Percentiles rank a stretch among this genome's conserved stretches.
phyloP scores from a whole-genome alignment of 768 basidiomycete genomes.

The Phanerodontia chrysosporium region DNA sequence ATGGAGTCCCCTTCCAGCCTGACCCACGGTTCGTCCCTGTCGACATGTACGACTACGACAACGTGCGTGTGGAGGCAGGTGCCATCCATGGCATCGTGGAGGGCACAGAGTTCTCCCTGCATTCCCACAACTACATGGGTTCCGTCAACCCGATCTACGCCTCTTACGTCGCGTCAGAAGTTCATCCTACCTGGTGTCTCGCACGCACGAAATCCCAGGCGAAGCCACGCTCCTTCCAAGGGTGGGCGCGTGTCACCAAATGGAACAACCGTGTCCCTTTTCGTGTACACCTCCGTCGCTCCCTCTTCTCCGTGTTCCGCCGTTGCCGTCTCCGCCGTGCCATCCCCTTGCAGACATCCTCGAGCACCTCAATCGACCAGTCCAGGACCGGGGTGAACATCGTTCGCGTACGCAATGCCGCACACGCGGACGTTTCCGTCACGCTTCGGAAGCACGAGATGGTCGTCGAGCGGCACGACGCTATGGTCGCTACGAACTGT shows the following conservation, averaged over 20 bases:
- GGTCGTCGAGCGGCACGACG: slow-evolving; percentile 42
- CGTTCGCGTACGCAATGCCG: slow-evolving; percentile 39
- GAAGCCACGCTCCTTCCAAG: slow-evolving; percentile 31
- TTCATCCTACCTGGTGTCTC: slow-evolving; percentile 56
- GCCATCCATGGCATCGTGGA: slow-evolving; percentile 59
- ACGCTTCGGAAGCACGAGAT: slow-evolving; percentile 36
- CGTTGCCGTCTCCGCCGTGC: slow-evolving; percentile 40
- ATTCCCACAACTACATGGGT: slow-evolving; percentile 56
- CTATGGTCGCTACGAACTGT: slow-evolving; percentile 33
- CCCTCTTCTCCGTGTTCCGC: slow-evolving; percentile 40
- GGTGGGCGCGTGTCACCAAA: slow-evolving; percentile 51
- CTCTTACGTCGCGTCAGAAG: slow-evolving; percentile 45
- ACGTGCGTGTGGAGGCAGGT: slow-evolving; percentile 52
- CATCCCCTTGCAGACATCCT: slow-evolving; percentile 30
- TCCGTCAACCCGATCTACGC: slow-evolving; percentile 54
- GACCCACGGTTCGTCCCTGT: slow-evolving; percentile 47
- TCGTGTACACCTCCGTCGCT: slow-evolving; percentile 47
- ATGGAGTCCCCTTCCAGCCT: slow-evolving; percentile 49
- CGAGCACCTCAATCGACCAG: slow-evolving; percentile 10
- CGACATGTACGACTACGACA: slow-evolving; percentile 29
- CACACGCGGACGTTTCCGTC: slow-evolving; percentile 49
- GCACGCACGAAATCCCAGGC: slow-evolving; percentile 37
- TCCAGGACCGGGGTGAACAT: slow-evolving; percentile 38
- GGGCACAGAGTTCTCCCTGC: slow-evolving; percentile 58
- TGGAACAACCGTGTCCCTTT: slow-evolving; percentile 58